Conservation (phyloP, 352 stramenopile species). For the Globisporangium mamillatum region DNA sequence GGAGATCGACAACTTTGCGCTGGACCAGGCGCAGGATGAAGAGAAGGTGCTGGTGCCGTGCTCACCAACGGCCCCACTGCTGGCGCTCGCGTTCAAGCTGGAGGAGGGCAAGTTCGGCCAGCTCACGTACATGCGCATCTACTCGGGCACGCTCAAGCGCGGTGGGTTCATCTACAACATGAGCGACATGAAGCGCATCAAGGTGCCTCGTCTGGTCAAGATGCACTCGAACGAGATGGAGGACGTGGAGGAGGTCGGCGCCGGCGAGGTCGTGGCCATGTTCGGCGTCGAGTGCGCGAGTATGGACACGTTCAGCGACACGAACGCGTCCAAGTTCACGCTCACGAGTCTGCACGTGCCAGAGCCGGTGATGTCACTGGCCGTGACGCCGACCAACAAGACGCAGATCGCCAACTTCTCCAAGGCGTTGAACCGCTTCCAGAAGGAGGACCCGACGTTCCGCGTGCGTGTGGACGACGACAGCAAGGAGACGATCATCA, state of each 20-base stretch:
- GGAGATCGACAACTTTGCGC: constrained; percentile 95
- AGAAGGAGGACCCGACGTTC: constrained; percentile 99
- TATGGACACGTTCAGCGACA: constrained; percentile 97
- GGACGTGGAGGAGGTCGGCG: constrained; percentile 93
- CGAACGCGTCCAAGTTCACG: constrained; percentile 87
- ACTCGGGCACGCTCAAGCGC: constrained; percentile 84
- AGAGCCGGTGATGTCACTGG: constrained; percentile 97
- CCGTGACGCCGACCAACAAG: constrained; percentile 95
- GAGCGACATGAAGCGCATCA: constrained; percentile 91
- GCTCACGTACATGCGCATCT: constrained; percentile 98
- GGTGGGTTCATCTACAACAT: constrained; percentile 88
- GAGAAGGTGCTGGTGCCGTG: constrained; percentile 86
- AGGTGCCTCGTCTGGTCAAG: constrained; percentile 96
- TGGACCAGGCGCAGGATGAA: constrained; percentile 94
- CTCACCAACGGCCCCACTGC: constrained; percentile 85
- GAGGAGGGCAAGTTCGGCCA: constrained; percentile 99
- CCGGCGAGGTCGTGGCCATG: constrained; percentile 97
- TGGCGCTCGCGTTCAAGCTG: constrained; percentile 99
- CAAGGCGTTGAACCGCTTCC: constrained; percentile 95
- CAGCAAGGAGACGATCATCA: constrained; percentile 99
- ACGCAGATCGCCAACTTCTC: constrained; percentile 95
- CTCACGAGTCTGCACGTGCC: constrained; percentile 98
- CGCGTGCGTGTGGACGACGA: constrained; percentile 95
- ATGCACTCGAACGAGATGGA: constrained; percentile 99
- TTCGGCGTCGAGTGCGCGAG: constrained; percentile 99